Evolutionary conservation across 805 yeast genomes (phyloP), one percentile per base, ranked within the genome.

Genomic region (Barnettozyma californica): DNA sequence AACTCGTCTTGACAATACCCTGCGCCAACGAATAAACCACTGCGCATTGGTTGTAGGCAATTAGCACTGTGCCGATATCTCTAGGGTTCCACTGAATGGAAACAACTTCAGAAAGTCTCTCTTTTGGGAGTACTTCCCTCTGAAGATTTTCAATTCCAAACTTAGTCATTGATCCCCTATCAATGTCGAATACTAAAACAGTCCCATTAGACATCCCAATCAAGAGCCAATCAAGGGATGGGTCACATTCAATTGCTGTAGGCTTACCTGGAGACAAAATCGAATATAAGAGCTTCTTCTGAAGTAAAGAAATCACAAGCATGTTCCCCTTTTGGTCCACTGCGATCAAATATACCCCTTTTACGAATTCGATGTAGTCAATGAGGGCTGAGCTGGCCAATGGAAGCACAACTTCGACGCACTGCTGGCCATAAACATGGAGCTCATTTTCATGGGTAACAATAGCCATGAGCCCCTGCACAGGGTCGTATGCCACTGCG

Each of bases 51-150:
- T 78, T 68, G 63, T 91, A 94, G 0, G 89, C 80, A 9, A 94
- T 77, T 53, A 94, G 71, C 2, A 94, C 51, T 0, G 84, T 74
- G 0, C 96, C 92, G 8, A 89, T 73, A 62, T 94, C 97, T 53
- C 97, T 75, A 5, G 99, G 99, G 60, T 88, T 94, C 77, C 95
- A 75, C 53, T 80, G 79, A 3, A 94, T 66, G 0, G 83, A 71
- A 1, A 78, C 62, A 1, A 90, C 94, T 1, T 87, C 81, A 0
- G 90, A 81, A 52, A 77, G 54, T 16, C 76, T 73, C 37, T 77
- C 81, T 44, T 75, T 74, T 0, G 87, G 82, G 40, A 83, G 68
- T 3, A 80, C 70, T 9, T 56, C 63, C 51, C 78, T 78, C 61
- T 90, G 97, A 29, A 87, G 70, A 60, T 87, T 87, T 45, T 80